Evolutionary conservation across 2,329 filamentous ascomycete genomes (phyloP).

Genomic region (Arthroderma uncinatum): DNA sequence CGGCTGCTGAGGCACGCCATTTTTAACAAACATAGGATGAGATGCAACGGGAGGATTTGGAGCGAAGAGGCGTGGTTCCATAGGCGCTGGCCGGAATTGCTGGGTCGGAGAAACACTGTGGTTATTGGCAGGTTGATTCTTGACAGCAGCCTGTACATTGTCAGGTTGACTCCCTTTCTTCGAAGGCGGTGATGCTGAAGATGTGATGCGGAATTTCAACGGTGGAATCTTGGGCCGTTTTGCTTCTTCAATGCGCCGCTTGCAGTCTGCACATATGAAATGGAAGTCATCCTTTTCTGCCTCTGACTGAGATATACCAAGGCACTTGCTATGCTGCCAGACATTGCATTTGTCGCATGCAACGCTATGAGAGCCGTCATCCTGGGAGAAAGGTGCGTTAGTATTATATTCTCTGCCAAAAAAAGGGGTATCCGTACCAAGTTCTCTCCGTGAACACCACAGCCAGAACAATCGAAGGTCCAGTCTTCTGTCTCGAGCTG

Average conservation of each 20-base stretch:
- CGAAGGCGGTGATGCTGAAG: slow-evolving; percentile 38
- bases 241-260: slow-evolving; percentile 52
- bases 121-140: background rate
- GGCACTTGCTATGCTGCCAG: slow-evolving; percentile 93
- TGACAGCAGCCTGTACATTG: background rate
- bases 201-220: slow-evolving; percentile 47
- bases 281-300: slow-evolving; percentile 79
- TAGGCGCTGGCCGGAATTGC: background rate
- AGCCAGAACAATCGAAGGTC: slow-evolving; percentile 85
- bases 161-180: slow-evolving; percentile 7
- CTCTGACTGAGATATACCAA: slow-evolving; percentile 65
- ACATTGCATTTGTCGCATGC: slow-evolving; percentile 88
- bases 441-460: slow-evolving; percentile 79
- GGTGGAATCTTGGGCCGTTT: slow-evolving; percentile 52
- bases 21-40: background rate
- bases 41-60: background rate
- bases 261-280: slow-evolving; percentile 73
- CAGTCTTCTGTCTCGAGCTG: slow-evolving; percentile 68
- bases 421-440: slow-evolving; percentile 33
- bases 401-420: background rate
- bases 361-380: slow-evolving; percentile 88
- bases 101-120: background rate
- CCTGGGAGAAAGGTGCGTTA: slow-evolving; percentile 33
- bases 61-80: background rate
- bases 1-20: background rate